These are phyloP conservation scores for Sanghuangporus weigelae DNA, from an alignment of 1,284 basidiomycete species.

Conservation along the genomic window DNA sequence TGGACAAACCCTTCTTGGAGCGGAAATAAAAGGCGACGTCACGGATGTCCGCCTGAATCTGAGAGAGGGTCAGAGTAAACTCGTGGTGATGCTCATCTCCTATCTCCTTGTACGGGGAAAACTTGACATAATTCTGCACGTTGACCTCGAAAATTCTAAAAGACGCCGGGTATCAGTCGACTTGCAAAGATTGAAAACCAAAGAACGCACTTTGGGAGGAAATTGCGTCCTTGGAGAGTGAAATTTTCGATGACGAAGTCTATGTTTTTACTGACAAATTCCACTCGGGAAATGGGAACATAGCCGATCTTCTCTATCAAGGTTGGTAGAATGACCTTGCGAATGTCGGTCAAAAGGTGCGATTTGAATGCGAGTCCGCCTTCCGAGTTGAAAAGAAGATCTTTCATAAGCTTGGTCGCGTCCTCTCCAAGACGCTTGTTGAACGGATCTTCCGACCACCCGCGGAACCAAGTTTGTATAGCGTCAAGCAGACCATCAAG, in stretches of 20 bases:
- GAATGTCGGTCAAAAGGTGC: constrained; percentile 34
- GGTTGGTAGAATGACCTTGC: constrained; percentile 45
- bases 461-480: constrained; percentile 71
- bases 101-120: constrained; percentile 70
- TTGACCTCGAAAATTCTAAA: constrained; percentile 68
- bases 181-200: constrained; percentile 8
- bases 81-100: constrained; percentile 61
- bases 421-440: constrained; percentile 80
- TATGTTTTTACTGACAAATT: constrained; percentile 43
- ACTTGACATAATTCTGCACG: constrained; percentile 79
- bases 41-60: constrained; percentile 93
- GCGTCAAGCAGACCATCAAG: constrained; percentile 78
- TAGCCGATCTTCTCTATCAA: constrained; percentile 42
- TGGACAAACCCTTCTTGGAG: constrained; percentile 75
- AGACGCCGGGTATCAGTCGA: constrained; percentile 2
- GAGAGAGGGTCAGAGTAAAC: constrained; percentile 67
- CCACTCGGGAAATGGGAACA: constrained; percentile 48
- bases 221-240: constrained; percentile 44
- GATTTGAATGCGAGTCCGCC: constrained; percentile 90
- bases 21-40: constrained; percentile 88
- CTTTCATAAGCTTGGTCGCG: constrained; percentile 77
- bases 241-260: constrained; percentile 57
- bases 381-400: constrained; percentile 72
- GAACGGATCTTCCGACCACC: constrained; percentile 81
- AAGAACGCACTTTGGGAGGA: constrained; percentile 29